Evolutionary conservation across 169 alveolate genomes (phyloP).

Genomic region (Eimeria praecox): DNA sequence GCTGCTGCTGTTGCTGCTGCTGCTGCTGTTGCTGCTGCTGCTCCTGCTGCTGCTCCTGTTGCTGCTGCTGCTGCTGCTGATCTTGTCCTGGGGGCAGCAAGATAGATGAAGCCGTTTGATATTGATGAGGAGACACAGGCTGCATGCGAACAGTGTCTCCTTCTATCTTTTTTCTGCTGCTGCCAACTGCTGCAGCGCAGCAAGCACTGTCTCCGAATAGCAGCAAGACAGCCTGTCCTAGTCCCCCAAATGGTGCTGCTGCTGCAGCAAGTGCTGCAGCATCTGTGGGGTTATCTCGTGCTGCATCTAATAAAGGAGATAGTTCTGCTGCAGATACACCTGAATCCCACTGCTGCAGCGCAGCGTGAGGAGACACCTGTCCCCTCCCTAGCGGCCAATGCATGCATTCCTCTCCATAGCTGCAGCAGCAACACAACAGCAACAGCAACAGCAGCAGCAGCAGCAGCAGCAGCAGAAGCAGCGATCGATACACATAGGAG

Average conservation of each 20-base stretch:
- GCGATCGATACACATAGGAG: not conserved
- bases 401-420: constrained; percentile 37
- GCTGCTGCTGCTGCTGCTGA: not conserved
- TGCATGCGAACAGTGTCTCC: not conserved
- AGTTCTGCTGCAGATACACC: not conserved
- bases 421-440: constrained; percentile 33
- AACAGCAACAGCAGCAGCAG: constrained; percentile 42
- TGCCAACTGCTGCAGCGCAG: constrained; percentile 47
- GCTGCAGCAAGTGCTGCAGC: constrained; percentile 62
- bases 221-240: constrained; percentile 12
- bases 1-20: constrained; percentile 56
- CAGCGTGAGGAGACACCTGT: constrained; percentile 12
- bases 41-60: not conserved
- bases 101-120: not conserved
- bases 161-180: not conserved
- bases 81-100: not conserved
- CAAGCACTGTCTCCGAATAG: constrained; percentile 38
- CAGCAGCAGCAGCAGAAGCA: constrained; percentile 24
- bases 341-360: constrained; percentile 35
- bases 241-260: constrained; percentile 52
- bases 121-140: not conserved
- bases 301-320: constrained; percentile 42
- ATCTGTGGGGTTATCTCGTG: constrained; percentile 3
- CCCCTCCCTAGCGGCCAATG: constrained; percentile 43
- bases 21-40: constrained; percentile 50